phyloP scores from a whole-genome alignment of 2,329 filamentous ascomycete species.

The Sarocladium brachiariae region DNA sequence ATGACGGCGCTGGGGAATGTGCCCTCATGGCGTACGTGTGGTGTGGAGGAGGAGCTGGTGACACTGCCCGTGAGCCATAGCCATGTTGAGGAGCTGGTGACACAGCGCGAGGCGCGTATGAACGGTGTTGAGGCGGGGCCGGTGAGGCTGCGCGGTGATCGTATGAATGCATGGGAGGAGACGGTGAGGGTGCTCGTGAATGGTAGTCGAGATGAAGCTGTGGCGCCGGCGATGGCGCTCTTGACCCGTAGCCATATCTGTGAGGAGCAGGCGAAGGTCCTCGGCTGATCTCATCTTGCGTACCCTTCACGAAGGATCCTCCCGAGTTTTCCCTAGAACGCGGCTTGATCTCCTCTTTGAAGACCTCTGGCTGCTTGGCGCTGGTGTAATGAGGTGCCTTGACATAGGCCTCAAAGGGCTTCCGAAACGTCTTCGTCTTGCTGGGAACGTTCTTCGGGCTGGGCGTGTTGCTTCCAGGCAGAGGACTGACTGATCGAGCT shows the following conservation, averaged over 20 bases:
- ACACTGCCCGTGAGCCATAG: constrained; percentile 19
- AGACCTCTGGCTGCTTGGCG: constrained; percentile 53
- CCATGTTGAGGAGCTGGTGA: constrained; percentile 29
- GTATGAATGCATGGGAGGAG: constrained; percentile 22
- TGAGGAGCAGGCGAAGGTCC: constrained; percentile 18
- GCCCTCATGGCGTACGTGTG: constrained; percentile 21
- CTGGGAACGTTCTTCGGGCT: constrained; percentile 48
- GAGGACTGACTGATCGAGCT: constrained; percentile 51
- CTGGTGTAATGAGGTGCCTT: constrained; percentile 61
- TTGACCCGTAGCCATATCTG: constrained; percentile 21
- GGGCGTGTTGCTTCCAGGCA: constrained; percentile 49
- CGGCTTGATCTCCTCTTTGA: constrained; percentile 35
- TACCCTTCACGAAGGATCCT: constrained; percentile 26
- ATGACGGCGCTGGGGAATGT: constrained; percentile 32
- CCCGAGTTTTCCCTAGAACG: constrained; percentile 34
- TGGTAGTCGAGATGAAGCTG: constrained; percentile 23
- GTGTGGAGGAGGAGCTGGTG: constrained; percentile 19
- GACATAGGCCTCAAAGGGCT: constrained; percentile 60
- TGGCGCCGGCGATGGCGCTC: constrained; percentile 31
- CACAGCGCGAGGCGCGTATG: constrained; percentile 19
- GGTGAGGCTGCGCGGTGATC: constrained; percentile 17
- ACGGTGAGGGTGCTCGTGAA: constrained; percentile 31
- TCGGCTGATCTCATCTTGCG: constrained; percentile 18
- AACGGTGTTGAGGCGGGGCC: constrained; percentile 14
- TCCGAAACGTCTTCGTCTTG: constrained; percentile 58